These are phyloP conservation scores for Botryotinia calthae DNA, from an alignment of 2,329 filamentous ascomycete genomes.

Conservation along the genomic window DNA sequence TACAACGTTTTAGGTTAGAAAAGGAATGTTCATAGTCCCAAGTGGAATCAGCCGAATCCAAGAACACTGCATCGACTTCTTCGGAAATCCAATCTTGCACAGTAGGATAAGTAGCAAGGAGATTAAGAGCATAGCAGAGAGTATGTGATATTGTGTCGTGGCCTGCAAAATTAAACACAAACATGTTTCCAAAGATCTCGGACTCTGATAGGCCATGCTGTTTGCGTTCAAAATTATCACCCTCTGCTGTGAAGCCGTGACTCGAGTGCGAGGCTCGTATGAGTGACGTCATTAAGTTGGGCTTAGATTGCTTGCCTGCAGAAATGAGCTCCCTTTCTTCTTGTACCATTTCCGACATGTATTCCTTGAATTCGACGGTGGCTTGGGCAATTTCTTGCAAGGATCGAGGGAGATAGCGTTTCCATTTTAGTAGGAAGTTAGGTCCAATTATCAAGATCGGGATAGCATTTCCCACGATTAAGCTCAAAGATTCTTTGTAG, in stretches of 20 bases:
- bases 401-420: background rate
- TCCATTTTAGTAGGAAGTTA: background rate
- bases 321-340: background rate
- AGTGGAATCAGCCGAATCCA: background rate
- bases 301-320: background rate
- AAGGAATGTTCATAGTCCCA: background rate
- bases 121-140: background rate
- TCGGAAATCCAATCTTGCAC: background rate
- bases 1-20: background rate
- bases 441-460: background rate
- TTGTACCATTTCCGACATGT: background rate
- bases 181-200: background rate
- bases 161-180: background rate
- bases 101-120: background rate
- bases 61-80: background rate
- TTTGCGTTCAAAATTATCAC: too few species aligned
- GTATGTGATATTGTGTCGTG: background rate
- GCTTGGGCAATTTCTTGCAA: background rate
- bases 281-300: background rate
- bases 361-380: background rate
- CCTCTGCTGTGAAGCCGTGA: background rate
- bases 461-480: background rate
- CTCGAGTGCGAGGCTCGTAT: background rate
- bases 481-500: background rate
- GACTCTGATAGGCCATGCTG: too few species aligned